Conservation (phyloP, 345 rosid genomes). For the Eucalyptus cloeziana region DNA sequence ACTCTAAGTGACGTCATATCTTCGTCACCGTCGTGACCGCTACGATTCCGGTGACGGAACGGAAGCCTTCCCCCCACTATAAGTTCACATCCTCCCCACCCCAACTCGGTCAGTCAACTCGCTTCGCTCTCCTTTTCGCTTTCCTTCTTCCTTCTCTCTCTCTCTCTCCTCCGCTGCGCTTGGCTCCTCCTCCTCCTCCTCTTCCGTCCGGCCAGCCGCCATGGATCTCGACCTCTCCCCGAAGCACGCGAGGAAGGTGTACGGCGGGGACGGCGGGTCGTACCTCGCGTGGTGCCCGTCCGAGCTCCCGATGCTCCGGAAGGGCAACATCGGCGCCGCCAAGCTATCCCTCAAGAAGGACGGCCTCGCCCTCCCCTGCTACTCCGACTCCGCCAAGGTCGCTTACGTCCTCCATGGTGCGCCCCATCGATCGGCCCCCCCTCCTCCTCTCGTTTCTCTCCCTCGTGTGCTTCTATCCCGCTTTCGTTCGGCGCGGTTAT, state of each 20-base stretch:
- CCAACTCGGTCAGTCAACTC: neutral
- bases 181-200: no score
- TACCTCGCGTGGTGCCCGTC: constrained; percentile 69
- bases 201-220: neutral
- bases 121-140: neutral
- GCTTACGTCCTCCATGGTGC: constrained; percentile 90
- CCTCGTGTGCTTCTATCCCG: neutral
- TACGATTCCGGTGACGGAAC: neutral
- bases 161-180: neutral
- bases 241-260: constrained; percentile 44
- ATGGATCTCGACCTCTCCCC: constrained; percentile 88
- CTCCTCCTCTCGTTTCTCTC: neutral
- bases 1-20: neutral
- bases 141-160: neutral
- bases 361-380: constrained; percentile 82
- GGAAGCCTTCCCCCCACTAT: neutral
- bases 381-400: constrained; percentile 81
- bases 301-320: constrained; percentile 63
- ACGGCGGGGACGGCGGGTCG: constrained; percentile 71
- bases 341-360: constrained; percentile 66
- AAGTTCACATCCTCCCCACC: neutral
- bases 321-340: constrained; percentile 84
- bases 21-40: neutral
- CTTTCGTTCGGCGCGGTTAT: neutral
- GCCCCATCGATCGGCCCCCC: neutral